These are phyloP conservation scores for Euphrasia arctica DNA, from an alignment of 305 asterid genomes.

Conservation along the genomic window DNA sequence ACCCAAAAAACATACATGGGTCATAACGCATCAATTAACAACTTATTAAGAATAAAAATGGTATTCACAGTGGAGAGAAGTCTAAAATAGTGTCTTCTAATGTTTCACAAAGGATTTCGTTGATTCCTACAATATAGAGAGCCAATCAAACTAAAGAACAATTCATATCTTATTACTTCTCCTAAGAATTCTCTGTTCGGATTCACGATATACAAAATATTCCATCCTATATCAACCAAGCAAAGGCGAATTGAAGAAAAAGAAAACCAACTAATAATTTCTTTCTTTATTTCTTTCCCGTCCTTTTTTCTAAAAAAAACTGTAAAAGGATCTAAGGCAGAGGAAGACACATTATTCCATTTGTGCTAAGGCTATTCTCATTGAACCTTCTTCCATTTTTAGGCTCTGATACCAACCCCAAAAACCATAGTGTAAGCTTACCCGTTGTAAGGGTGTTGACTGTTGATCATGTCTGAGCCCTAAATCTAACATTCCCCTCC, in stretches of 20 bases:
- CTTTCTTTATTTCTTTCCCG: not conserved
- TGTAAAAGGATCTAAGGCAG: not conserved
- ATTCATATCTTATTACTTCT: not conserved
- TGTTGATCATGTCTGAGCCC: too few species aligned
- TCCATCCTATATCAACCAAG: not conserved
- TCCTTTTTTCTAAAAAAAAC: not conserved
- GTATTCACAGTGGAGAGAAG: not conserved
- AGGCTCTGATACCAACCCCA: not conserved
- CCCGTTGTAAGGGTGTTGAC: too few species aligned
- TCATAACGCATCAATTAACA: too few species aligned
- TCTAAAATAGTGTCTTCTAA: conserved; percentile 2
- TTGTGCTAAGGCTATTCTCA: not conserved
- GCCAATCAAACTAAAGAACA: not conserved
- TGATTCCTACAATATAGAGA: conserved; percentile 1
- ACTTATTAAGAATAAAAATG: not conserved
- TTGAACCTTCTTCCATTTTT: not conserved
- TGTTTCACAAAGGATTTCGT: not conserved
- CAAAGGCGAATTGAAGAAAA: not conserved
- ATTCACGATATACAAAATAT: not conserved
- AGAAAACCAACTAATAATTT: not conserved
- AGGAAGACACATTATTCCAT: conserved; percentile 12
- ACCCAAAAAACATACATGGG: not conserved
- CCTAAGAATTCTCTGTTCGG: not conserved
- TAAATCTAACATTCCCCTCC: not conserved
- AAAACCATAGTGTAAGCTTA: not conserved